Percentiles rank a stretch among this genome's conserved stretches.
These are phyloP conservation scores for Ballota nigra DNA, from an alignment of 257 asterid species.

Conservation along the genomic window DNA sequence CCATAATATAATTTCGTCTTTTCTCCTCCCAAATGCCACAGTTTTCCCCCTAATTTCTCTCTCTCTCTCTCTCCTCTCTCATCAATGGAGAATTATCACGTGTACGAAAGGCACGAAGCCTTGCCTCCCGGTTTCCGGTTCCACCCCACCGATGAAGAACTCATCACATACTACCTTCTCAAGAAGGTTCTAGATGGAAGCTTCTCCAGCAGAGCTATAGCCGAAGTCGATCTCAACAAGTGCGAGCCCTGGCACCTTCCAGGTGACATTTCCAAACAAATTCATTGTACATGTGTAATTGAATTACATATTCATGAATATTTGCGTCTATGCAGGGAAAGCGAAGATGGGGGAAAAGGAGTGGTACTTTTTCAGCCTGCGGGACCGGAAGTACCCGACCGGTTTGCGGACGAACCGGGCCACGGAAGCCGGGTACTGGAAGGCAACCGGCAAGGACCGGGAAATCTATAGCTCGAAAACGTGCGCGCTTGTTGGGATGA, in stretches of 20 bases:
- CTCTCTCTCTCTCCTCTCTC: background rate
- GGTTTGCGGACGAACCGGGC: constrained; percentile 91
- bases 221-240: constrained; percentile 89
- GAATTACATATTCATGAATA: no score
- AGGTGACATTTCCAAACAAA: constrained; percentile 28
- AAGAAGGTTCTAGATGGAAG: constrained; percentile 68
- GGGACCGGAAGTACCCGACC: constrained; percentile 86
- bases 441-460: constrained; percentile 92
- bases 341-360: constrained; percentile 93
- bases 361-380: constrained; percentile 88
- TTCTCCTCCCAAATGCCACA: constrained; percentile 1
- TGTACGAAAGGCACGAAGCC: constrained; percentile 41
- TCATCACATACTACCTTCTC: constrained; percentile 74
- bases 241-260: constrained; percentile 97
- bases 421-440: constrained; percentile 96
- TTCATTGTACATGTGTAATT: no score
- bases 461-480: constrained; percentile 75
- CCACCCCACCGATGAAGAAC: constrained; percentile 92
- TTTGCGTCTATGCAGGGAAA: constrained; percentile 31
- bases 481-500: constrained; percentile 81
- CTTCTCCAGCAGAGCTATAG: constrained; percentile 69
- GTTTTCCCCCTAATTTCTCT: background rate
- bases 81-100: constrained; percentile 46
- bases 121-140: constrained; percentile 86
- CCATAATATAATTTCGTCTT: constrained; percentile 28